Base-by-base conservation (phyloP, 345 rosid genomes). In the Zanthoxylum bungeanum region DNA sequence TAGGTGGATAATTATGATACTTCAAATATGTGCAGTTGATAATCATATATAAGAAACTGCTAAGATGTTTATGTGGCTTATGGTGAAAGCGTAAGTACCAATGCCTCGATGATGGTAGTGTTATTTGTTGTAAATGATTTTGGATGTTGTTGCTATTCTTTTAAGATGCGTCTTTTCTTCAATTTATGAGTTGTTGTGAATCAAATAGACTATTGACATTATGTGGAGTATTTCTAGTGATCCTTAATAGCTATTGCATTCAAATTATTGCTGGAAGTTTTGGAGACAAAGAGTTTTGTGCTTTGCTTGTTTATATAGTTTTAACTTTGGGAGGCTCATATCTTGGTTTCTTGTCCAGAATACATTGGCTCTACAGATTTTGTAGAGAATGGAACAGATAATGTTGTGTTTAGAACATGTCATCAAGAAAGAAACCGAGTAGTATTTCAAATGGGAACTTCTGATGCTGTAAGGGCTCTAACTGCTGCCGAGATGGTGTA, bases 381-480 rank as follows among this genome's bases (percentile, higher is more conserved):
- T 80, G 90, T 91, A 74, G 98, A 93, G 87, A 89, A 85, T 79
- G 97, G 96, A 73, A 87, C 97, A 2, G 82, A 84, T 5, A 89
- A 75, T 79, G 84, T 93, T 55, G 93, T 91, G 56, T 93, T 93
- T 70, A 85, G 97, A 75, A 91, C 97, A 68, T 93, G 94, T 80
- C 61, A 74, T 51, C 77, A 76, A 76, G 98, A 93, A 77, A 80
- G 75, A 64, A 76, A 77, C 19, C 91, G 49, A 28, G 90, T 93
- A 36, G 96, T 91, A 46, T 89, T 91, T 77, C 97, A 91, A 71
- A 85, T 93, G 84, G 98, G 98, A 53, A 93, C 98, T 73, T 89
- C 98, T 70, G 90, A 93, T 89, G 96, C 98, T 64, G 86, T 81
- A 60, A 93, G 98, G 79, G 98, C 97, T 64, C 71, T 93, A 64